Evolutionary conservation across 1,139 yeast genomes (phyloP).

Genomic region (Debaryomyces coudertii): DNA sequence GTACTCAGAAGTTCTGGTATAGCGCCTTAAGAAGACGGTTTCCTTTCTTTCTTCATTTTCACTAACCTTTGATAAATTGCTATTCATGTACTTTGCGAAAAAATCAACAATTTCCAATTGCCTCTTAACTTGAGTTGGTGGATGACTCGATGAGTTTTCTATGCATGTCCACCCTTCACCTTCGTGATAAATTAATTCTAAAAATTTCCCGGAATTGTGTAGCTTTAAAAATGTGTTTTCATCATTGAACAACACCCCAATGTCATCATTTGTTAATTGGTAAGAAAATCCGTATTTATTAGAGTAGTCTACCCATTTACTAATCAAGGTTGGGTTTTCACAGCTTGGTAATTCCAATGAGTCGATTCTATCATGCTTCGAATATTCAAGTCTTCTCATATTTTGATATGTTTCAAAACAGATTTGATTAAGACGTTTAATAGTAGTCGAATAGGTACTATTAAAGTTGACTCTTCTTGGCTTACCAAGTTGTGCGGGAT

Average conservation of each 20-base stretch:
- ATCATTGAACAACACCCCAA: slow-evolving; percentile 90
- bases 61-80: slow-evolving; percentile 76
- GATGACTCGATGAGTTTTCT: slow-evolving; percentile 57
- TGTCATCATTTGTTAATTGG: slow-evolving; percentile 85
- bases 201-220: slow-evolving; percentile 63
- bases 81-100: slow-evolving; percentile 82
- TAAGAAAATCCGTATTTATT: slow-evolving; percentile 95
- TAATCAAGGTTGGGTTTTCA: slow-evolving; percentile 73
- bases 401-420: slow-evolving; percentile 47
- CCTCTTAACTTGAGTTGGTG: slow-evolving; percentile 65
- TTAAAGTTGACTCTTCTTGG: slow-evolving; percentile 48
- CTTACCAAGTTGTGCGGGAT: slow-evolving; percentile 42
- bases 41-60: slow-evolving; percentile 60
- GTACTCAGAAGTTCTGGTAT: slow-evolving; percentile 74
- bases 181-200: slow-evolving; percentile 61
- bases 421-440: slow-evolving; percentile 41
- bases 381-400: slow-evolving; percentile 44
- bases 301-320: slow-evolving; percentile 98
- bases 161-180: slow-evolving; percentile 75
- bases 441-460: slow-evolving; percentile 43
- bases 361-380: slow-evolving; percentile 37
- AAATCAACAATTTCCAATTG: slow-evolving; percentile 83
- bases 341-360: slow-evolving; percentile 46
- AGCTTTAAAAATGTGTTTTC: slow-evolving; percentile 77
- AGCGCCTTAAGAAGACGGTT: slow-evolving; percentile 76